Evolutionary conservation across 768 basidiomycete genomes (phyloP), one percentile per base, ranked within the genome.

Genomic region (Lentinula raphanica): DNA sequence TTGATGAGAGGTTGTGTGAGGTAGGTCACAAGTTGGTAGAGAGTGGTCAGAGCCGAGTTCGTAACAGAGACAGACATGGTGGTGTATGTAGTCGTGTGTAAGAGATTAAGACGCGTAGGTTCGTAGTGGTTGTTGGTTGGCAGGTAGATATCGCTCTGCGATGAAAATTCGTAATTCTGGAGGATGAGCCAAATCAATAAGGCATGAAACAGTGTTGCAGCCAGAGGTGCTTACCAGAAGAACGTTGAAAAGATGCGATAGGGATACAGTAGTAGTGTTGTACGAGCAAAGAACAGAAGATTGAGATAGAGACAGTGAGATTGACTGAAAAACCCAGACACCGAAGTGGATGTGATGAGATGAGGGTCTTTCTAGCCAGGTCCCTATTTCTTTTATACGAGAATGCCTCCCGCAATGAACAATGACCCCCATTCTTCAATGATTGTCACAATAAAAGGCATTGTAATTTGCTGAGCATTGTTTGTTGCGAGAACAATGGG

Each of bases 401-500:
- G 2, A 3, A n/a, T 8, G n/a, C 21, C 21, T 36, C 32, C 8
- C 27, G n/a, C 13, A 25, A 15, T 11, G 17, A 38, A 51, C 49
- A 51, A 51, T 28, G 48, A 7, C 12, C 27, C 29, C n/a, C n/a
- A n/a, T n/a, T n/a, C n/a, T 32, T 21, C 15, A 49, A 36, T 5
- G 23, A 50, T 50, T 3, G n/a, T 50, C n/a, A 39, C 51, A 53
- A 53, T 53, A 39, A 53, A 35, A 19, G 6, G 19, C 31, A 44
- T 44, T 44, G 42, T 44, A 44, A 44, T 44, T 44, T 44, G 49
- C 21, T 19, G 29, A 31, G 49, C 49, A 50, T 50, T 50, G 31
- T 50, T 50, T 19, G 13, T 50, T 21, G 27, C 28, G 29, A 53
- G 51, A 53, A 53, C 51, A 53, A 53, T 53, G 51, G 51, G 51